Percentiles rank a stretch among this genome's conserved stretches.
Evolutionary conservation across 176 grass and related monocot genomes (phyloP).

Genomic region (Dactylis glomerata): DNA sequence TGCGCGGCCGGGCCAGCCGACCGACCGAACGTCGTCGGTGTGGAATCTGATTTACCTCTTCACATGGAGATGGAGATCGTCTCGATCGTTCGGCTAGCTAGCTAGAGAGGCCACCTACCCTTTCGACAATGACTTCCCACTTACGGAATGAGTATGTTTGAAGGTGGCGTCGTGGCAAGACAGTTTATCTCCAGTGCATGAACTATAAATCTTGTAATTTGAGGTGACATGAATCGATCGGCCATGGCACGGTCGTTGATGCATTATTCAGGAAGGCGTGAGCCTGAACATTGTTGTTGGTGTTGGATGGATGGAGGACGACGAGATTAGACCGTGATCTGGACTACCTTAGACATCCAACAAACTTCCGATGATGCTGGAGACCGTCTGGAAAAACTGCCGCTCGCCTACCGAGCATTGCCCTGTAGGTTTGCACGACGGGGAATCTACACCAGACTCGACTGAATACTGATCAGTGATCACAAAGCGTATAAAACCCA

Average conservation of each 20-base stretch:
- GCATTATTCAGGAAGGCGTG: neutral
- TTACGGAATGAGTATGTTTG: neutral
- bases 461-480: neutral
- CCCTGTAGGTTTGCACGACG: neutral
- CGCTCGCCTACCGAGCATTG: neutral
- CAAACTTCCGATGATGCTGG: neutral
- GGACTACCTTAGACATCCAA: neutral
- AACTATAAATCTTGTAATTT: neutral
- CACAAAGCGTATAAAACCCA: neutral
- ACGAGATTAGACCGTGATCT: neutral
- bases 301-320: neutral
- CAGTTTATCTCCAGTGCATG: neutral
- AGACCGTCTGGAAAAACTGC: neutral
- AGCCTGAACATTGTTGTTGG: neutral
- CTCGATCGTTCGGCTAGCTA: neutral
- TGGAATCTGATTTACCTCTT: constrained; percentile 44
- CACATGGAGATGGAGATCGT: constrained; percentile 26
- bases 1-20: constrained; percentile 2
- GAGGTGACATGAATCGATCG: too few species aligned
- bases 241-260: neutral
- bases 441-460: neutral
- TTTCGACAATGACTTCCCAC: constrained; percentile 30
- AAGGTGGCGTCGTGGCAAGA: neutral
- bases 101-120: constrained; percentile 22
- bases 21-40: neutral